phyloP scores from a whole-genome alignment of 2,329 filamentous ascomycete genomes.

The Verruconis gallopava region DNA sequence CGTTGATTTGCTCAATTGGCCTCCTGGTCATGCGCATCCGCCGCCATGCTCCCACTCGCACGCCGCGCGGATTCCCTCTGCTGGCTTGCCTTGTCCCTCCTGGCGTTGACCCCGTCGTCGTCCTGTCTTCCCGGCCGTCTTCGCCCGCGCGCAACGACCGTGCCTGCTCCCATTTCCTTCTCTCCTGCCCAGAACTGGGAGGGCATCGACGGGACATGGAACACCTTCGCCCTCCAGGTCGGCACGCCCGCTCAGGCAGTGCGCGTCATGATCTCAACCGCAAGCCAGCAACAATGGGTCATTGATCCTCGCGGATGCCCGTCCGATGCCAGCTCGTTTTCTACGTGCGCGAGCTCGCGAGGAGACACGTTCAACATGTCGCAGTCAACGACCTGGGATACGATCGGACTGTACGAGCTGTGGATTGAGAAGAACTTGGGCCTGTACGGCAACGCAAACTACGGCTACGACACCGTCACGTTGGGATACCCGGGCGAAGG shows the following conservation, averaged over 20 bases:
- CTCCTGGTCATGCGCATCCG: constrained; percentile 3
- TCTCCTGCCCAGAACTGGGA: constrained; percentile 25
- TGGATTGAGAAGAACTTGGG: constrained; percentile 45
- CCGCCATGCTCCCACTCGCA: neutral
- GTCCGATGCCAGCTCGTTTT: constrained; percentile 18
- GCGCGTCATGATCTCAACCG: constrained; percentile 50
- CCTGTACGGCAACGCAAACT: constrained; percentile 48
- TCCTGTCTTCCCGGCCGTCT: neutral
- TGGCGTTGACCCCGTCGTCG: neutral
- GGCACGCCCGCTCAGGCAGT: constrained; percentile 41
- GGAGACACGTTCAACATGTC: constrained; percentile 45
- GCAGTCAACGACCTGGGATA: constrained; percentile 44
- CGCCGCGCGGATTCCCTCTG: constrained; percentile 5
- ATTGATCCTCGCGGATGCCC: constrained; percentile 46
- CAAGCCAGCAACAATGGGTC: constrained; percentile 59
- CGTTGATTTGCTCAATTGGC: constrained; percentile 4
- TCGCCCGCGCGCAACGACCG: constrained; percentile 6
- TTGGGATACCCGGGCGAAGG: constrained; percentile 27
- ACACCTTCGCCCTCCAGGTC: constrained; percentile 48
- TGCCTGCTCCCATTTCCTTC: constrained; percentile 21
- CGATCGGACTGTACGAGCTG: constrained; percentile 47
- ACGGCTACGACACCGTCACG: constrained; percentile 41
- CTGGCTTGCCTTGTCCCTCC: neutral
- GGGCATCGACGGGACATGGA: constrained; percentile 52
- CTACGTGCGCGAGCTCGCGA: constrained; percentile 39